Percentiles rank a stretch among this genome's conserved stretches.
These are phyloP conservation scores for Neonothopanus nambi DNA, from an alignment of 1,284 basidiomycete genomes.

Conservation along the genomic window DNA sequence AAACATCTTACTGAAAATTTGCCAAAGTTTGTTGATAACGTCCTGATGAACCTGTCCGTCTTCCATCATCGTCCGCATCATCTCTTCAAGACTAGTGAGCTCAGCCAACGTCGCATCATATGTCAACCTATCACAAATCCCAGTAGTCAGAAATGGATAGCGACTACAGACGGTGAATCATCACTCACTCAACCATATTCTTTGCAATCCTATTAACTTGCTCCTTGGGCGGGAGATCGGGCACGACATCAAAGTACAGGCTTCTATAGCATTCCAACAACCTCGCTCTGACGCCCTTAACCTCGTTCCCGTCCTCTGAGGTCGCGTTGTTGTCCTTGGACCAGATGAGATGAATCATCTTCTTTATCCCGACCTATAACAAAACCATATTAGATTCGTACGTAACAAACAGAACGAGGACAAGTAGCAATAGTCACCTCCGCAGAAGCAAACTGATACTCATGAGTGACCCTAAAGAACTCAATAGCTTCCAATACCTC, in stretches of 20 bases:
- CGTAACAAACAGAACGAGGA: background rate
- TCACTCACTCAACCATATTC: slow-evolving; percentile 91
- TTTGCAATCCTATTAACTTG: slow-evolving; percentile 95
- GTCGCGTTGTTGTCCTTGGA: slow-evolving; percentile 90
- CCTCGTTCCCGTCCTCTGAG: slow-evolving; percentile 82
- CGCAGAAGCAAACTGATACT: slow-evolving; percentile 81
- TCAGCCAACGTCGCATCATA: slow-evolving; percentile 93
- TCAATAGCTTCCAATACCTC: slow-evolving; percentile 96
- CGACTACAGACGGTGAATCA: background rate
- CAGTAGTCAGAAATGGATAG: slow-evolving; percentile 3
- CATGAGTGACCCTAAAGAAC: slow-evolving; percentile 86
- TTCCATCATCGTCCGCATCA: slow-evolving; percentile 95
- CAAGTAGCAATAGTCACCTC: slow-evolving; percentile 46
- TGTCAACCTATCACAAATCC: slow-evolving; percentile 61
- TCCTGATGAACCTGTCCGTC: slow-evolving; percentile 80
- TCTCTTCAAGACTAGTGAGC: slow-evolving; percentile 93
- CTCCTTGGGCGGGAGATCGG: slow-evolving; percentile 73
- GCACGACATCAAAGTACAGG: slow-evolving; percentile 86
- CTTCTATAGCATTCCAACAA: slow-evolving; percentile 89
- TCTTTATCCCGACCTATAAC: slow-evolving; percentile 79
- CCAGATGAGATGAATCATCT: slow-evolving; percentile 99
- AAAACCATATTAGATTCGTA: background rate
- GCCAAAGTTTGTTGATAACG: slow-evolving; percentile 91
- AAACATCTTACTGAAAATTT: slow-evolving; percentile 80
- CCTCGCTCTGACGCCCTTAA: slow-evolving; percentile 86